phyloP scores from a whole-genome alignment of 805 yeast genomes.

The Candida silvicultrix region DNA sequence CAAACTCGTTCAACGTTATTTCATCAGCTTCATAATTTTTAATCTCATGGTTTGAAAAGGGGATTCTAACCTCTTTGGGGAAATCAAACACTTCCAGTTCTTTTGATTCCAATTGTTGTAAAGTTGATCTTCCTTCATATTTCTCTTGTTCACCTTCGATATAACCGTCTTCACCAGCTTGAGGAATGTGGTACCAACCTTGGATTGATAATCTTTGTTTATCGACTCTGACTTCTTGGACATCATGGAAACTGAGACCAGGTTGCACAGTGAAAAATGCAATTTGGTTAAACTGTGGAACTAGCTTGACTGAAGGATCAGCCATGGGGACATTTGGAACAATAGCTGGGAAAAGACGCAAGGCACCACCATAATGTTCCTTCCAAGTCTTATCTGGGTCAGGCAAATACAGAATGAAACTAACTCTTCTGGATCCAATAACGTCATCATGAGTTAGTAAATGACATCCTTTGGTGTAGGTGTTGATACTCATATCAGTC shows the following conservation, averaged over 20 bases:
- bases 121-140: slow-evolving; percentile 67
- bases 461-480: slow-evolving; percentile 91
- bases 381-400: slow-evolving; percentile 91
- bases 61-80: slow-evolving; percentile 56
- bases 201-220: slow-evolving; percentile 88
- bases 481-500: slow-evolving; percentile 88
- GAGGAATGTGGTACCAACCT: slow-evolving; percentile 99
- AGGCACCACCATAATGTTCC: slow-evolving; percentile 87
- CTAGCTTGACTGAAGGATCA: slow-evolving; percentile 61
- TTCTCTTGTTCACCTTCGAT: slow-evolving; percentile 77
- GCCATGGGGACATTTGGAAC: slow-evolving; percentile 86
- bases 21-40: slow-evolving; percentile 18
- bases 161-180: slow-evolving; percentile 82
- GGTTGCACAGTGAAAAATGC: slow-evolving; percentile 96
- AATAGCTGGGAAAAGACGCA: slow-evolving; percentile 79
- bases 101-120: slow-evolving; percentile 72
- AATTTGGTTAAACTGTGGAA: slow-evolving; percentile 93
- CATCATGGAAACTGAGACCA: slow-evolving; percentile 95
- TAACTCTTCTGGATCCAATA: slow-evolving; percentile 88
- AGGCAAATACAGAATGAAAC: slow-evolving; percentile 87
- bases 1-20: slow-evolving; percentile 29
- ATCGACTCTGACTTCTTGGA: slow-evolving; percentile 91
- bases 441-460: slow-evolving; percentile 95
- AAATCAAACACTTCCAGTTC: slow-evolving; percentile 75
- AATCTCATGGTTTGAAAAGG: slow-evolving; percentile 33